A percentile compares a stretch with the other conserved stretches of the same genome.
These are phyloP conservation scores for Incumbomyces delicatus DNA, from an alignment of 2,329 filamentous ascomycete genomes.

Conservation along the genomic window DNA sequence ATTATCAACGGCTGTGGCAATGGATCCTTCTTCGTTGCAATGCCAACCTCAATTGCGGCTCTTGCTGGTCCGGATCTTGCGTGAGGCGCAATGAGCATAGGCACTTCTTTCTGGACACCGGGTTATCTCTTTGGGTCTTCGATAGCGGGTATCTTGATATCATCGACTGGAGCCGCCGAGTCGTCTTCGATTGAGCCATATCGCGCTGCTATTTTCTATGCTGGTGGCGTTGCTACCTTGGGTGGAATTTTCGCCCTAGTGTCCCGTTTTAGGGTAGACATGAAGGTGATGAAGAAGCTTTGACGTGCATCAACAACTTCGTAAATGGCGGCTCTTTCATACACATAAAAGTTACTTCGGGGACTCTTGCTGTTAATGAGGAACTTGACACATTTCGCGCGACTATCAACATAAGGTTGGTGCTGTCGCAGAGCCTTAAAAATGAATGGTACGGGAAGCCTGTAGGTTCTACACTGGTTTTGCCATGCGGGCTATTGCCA, in stretches of 20 bases:
- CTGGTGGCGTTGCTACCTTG: conserved; percentile 43
- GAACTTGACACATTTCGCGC: no score
- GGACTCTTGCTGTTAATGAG: no score
- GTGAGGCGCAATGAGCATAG: conserved; percentile 50
- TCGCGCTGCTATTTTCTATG: conserved; percentile 53
- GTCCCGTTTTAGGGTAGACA: conserved; percentile 34
- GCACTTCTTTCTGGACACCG: conserved; percentile 50
- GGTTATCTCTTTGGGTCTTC: conserved; percentile 53
- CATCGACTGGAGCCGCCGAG: conserved; percentile 41
- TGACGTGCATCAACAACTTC: not conserved
- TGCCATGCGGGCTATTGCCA: no score
- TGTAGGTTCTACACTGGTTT: no score
- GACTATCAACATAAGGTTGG: no score
- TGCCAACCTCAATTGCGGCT: conserved; percentile 48
- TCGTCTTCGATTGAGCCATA: conserved; percentile 42
- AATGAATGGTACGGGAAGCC: no score
- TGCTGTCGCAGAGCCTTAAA: no score
- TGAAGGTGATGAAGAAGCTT: conserved; percentile 14
- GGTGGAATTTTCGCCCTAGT: conserved; percentile 35
- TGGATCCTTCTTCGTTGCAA: conserved; percentile 54
- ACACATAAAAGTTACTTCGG: no score
- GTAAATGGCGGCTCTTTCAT: no score
- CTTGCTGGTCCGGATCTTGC: conserved; percentile 27
- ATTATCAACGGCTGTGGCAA: conserved; percentile 52
- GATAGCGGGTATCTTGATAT: conserved; percentile 51